phyloP scores from a whole-genome alignment of 495 filamentous ascomycete species.

The Lepraria neglecta region DNA sequence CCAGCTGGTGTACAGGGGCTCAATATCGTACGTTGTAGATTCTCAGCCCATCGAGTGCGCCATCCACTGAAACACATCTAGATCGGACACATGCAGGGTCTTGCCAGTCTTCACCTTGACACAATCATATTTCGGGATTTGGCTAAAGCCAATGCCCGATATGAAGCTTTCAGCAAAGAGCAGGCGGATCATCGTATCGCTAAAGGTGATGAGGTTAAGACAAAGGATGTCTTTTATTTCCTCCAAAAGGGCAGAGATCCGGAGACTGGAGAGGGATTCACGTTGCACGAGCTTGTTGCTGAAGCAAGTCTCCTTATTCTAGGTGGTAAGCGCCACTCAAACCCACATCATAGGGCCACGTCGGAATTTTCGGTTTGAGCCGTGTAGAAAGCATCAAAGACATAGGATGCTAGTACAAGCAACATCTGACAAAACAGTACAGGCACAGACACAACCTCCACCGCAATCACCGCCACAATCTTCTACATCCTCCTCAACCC shows the following conservation, averaged over 20 bases:
- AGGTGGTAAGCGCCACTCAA: background rate
- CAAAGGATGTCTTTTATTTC: background rate
- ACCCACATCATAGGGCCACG: no score
- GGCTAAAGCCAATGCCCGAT: background rate
- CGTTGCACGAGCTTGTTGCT: background rate
- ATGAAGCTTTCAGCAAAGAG: background rate
- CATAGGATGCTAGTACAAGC: background rate
- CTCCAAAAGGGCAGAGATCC: background rate
- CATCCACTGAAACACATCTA: background rate
- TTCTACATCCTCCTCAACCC: conserved; percentile 62
- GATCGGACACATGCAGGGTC: background rate
- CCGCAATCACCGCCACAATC: conserved; percentile 55
- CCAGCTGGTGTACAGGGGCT: conserved; percentile 2
- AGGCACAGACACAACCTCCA: conserved; percentile 59
- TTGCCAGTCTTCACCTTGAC: background rate
- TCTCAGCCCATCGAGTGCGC: no score
- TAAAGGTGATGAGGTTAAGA: background rate
- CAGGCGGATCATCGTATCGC: background rate
- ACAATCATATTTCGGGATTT: background rate
- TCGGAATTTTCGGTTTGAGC: no score
- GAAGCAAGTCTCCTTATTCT: background rate
- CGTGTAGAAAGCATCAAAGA: background rate
- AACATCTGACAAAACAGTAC: conserved; percentile 5
- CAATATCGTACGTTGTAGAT: background rate
- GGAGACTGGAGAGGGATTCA: conserved; percentile 13